A percentile compares a stretch with the other conserved stretches of the same genome.
Evolutionary conservation across 1,284 basidiomycete species (phyloP).

Genomic region (Takashimella tepidaria): DNA sequence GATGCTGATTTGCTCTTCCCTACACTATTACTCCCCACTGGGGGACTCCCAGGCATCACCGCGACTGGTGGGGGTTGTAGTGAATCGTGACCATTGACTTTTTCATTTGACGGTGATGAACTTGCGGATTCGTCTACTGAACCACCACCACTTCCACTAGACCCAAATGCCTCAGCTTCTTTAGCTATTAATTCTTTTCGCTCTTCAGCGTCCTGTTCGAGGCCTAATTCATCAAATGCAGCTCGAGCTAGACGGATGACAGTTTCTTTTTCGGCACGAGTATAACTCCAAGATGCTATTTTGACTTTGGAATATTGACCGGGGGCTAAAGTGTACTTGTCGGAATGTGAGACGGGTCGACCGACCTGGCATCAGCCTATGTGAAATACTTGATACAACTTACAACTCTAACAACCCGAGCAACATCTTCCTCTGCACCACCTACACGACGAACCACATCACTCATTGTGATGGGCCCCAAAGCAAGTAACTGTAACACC

Average conservation of each 20-base stretch:
- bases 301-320: conserved; percentile 44
- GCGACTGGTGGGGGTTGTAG: background rate
- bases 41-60: no score
- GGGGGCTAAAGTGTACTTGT: conserved; percentile 27
- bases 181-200: conserved; percentile 32
- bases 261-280: conserved; percentile 30
- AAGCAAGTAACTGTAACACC: conserved; percentile 40
- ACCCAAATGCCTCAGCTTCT: conserved; percentile 23
- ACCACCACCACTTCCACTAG: conserved; percentile 3
- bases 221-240: conserved; percentile 40
- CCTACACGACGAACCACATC: conserved; percentile 30
- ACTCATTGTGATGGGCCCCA: conserved; percentile 28
- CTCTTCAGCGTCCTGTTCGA: conserved; percentile 34
- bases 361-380: conserved; percentile 24
- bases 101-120: background rate
- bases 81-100: background rate
- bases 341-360: conserved; percentile 8
- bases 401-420: conserved; percentile 39
- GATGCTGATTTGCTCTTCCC: background rate
- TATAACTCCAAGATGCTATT: conserved; percentile 37
- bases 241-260: conserved; percentile 32
- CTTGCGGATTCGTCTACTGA: background rate
- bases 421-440: conserved; percentile 35
- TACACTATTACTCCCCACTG: no score
- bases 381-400: conserved; percentile 7